Base-by-base conservation (phyloP, 495 filamentous ascomycete genomes). In the Barbatosphaeria neglecta region DNA sequence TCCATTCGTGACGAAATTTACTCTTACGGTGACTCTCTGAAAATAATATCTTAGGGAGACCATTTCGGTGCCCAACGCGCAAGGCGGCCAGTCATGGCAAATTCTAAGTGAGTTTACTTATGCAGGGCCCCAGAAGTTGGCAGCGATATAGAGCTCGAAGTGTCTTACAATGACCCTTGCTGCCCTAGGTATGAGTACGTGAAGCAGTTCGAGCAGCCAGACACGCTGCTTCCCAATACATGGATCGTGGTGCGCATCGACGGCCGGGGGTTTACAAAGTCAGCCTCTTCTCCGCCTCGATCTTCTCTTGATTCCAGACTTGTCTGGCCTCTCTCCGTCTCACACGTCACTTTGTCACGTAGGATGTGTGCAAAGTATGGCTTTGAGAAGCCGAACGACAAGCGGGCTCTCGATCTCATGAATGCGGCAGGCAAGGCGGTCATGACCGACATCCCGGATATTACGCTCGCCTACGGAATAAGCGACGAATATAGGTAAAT, bases 241-340 rank as follows among this genome's bases (percentile, higher is more conserved):
- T 98, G 86, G 86, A 81, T 96, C 37, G 84, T 97, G 8, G 79
- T 98, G 45, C 81, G 92, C 40, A 81, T 97, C 46, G 92, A 98
- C 60, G 92, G 92, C 4, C 76, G 89, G 48, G 86, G 86, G 23
- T 96, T 97, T 58, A 87, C 88, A 54, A 92, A 89, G 86, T 90
- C 68, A 53, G 71, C 53, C 4, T 23, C 27, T 47, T 37, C 13
- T 13, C 18, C 7, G 15, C 6, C 5, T 17, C 24, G 22, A 23
- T 24, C 13, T 25, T 28, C 2, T 41, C 10, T 13, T n/a, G 8
- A 19, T 19, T 9, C 9, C 24, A 4, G 23, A 1, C 15, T 24
- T n/a, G 25, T n/a, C n/a, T n/a, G n/a, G n/a, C n/a, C n/a, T n/a
- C n/a, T n/a, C 37, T 35, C 24, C 37, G 17, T 38, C 38, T 51